Evolutionary conservation across 495 filamentous ascomycete genomes (phyloP).

Genomic region (Annulohypoxylon stygium): DNA sequence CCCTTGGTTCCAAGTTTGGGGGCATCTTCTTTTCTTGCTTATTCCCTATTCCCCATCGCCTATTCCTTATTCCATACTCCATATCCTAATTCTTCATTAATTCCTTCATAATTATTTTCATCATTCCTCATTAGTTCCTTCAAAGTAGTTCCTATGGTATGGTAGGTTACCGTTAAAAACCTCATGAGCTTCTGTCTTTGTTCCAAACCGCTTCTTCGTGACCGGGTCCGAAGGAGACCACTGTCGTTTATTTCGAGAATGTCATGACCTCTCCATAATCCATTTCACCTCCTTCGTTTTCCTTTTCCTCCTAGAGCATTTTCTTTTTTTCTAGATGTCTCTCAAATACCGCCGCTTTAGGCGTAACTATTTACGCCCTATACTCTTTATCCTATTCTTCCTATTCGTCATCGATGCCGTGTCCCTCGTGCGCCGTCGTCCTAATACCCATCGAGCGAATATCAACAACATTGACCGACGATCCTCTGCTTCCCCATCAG

Average conservation of each 20-base stretch:
- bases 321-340: slow-evolving; percentile 46
- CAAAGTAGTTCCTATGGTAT: slow-evolving; percentile 6
- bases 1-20: slow-evolving; percentile 17
- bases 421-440: slow-evolving; percentile 46
- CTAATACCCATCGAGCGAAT: slow-evolving; percentile 45
- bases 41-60: no score
- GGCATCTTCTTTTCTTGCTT: slow-evolving; percentile 7
- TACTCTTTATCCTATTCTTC: slow-evolving; percentile 49
- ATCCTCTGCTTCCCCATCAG: slow-evolving; percentile 23
- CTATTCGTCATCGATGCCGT: slow-evolving; percentile 50
- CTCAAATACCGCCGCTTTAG: slow-evolving; percentile 51
- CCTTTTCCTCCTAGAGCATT: slow-evolving; percentile 8
- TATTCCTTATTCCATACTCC: no score
- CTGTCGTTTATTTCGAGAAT: slow-evolving; percentile 31
- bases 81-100: no score
- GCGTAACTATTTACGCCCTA: slow-evolving; percentile 50
- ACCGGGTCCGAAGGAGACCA: slow-evolving; percentile 34
- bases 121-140: slow-evolving; percentile 4
- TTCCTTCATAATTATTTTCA: no score
- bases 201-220: slow-evolving; percentile 22
- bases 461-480: slow-evolving; percentile 30
- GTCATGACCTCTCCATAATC: slow-evolving; percentile 29
- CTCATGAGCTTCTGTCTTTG: slow-evolving; percentile 29
- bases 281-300: slow-evolving; percentile 12
- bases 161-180: slow-evolving; percentile 15